A percentile compares a stretch with the other conserved stretches of the same genome.
Evolutionary conservation across 305 asterid species (phyloP).

Genomic region (Euphrasia arctica): DNA sequence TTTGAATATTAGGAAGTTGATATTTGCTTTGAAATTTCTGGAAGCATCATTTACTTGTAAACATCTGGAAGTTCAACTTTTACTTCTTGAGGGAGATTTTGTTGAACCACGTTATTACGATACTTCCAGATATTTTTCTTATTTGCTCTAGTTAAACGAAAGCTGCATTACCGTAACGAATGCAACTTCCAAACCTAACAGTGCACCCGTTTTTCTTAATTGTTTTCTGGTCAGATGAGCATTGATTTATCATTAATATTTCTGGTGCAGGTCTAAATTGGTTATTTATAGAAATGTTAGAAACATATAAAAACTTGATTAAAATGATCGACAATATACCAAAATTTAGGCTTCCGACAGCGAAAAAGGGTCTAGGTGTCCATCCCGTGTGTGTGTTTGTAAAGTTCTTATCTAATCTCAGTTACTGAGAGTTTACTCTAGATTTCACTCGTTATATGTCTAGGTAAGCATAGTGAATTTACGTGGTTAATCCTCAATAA

Average conservation of each 20-base stretch:
- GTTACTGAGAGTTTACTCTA: too few relatives aligned
- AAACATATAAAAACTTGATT: neutral
- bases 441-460: too few relatives aligned
- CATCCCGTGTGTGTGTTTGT: neutral
- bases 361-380: neutral
- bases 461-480: neutral
- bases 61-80: neutral
- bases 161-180: neutral
- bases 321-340: neutral
- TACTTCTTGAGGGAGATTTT: neutral
- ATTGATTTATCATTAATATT: neutral
- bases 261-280: slow-evolving; percentile 1
- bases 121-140: neutral
- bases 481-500: neutral
- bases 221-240: neutral
- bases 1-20: slow-evolving; percentile 7
- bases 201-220: neutral
- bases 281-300: neutral
- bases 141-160: slow-evolving; percentile 9
- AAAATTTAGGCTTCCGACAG: neutral
- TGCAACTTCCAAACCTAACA: neutral
- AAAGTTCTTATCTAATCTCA: too few relatives aligned
- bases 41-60: neutral
- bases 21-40: neutral
- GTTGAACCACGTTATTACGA: neutral